Base-by-base conservation (phyloP, 2,329 filamentous ascomycete species). In the Cephalotrichum gorgonifer region DNA sequence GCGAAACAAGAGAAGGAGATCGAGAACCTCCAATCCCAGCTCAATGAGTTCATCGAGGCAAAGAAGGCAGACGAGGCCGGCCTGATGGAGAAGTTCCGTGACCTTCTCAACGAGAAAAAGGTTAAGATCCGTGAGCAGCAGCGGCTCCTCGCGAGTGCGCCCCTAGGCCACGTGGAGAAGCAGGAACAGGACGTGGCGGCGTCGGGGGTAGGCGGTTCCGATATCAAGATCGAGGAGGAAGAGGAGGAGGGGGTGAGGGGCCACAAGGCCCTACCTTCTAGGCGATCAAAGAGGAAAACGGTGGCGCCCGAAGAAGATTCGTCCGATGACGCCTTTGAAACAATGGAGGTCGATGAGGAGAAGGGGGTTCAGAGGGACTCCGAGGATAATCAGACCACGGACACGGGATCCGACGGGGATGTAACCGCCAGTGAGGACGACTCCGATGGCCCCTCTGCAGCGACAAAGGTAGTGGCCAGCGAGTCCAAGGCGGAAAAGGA, bases 21-120 rank as follows among this genome's bases (percentile, higher is more conserved):
- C 25, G 64, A 68, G 4, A 75, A 78, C 56, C 72, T 90, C 27
- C 75, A 76, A 55, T 66, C 65, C 4, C 81, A 85, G 57, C 67
- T 89, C 1, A 75, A 83, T 4, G 81, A 86, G 56, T 73, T 90
- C 15, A 71, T 83, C 43, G 70, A 71, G 48, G 72, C 79, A 14
- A 89, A 89, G 60, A 71, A 77, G 43, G 75, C 78, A 17, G 76
- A 87, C 53, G 85, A 90, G 62, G 72, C 73, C 1, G 73, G 74
- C 17, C 66, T 90, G 50, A 64, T 90, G 1, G 75, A 78, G 52
- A 88, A 87, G 60, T 88, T 88, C 56, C 75, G 78, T 49, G 71
- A 78, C 49, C 68, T 91, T 2, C 67, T 90, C 1, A 90, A 90
- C 56, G 79, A 85, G 61, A 91, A 91, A 68, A 90, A 90, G 64